These are phyloP conservation scores for Neurospora sp. DNA, from an alignment of 495 filamentous ascomycete genomes.

Conservation along the genomic window DNA sequence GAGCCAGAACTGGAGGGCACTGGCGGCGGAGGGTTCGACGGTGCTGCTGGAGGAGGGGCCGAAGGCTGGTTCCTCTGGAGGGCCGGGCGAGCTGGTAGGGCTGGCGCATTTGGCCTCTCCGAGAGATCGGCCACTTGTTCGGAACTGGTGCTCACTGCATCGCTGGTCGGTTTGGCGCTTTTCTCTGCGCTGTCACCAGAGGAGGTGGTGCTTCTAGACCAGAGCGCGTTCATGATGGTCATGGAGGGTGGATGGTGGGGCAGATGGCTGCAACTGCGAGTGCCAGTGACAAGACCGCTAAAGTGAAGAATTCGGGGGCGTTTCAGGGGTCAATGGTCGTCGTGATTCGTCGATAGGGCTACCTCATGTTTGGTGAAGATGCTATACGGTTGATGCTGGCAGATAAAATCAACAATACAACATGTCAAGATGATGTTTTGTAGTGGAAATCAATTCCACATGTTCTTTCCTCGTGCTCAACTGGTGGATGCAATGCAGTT, in stretches of 20 bases:
- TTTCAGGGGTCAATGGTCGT: not conserved
- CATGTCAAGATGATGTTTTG: not conserved
- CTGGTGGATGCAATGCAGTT: not conserved
- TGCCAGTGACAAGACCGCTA: not conserved
- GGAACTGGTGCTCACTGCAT: not conserved
- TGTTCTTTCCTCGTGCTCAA: not conserved
- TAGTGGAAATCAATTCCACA: not conserved
- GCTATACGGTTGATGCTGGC: not conserved
- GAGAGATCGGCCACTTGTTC: constrained; percentile 20
- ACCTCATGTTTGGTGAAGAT: not conserved
- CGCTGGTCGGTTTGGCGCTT: constrained; percentile 1
- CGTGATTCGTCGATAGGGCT: not conserved
- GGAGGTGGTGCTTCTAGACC: constrained; percentile 21
- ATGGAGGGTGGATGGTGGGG: not conserved
- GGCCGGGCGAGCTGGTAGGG: constrained; percentile 17
- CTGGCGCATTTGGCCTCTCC: constrained; percentile 4
- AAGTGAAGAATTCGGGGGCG: not conserved
- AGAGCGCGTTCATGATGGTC: constrained; percentile 34
- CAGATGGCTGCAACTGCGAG: not conserved
- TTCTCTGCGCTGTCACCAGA: constrained; percentile 19
- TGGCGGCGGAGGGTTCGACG: constrained; percentile 8
- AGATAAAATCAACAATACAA: not conserved
- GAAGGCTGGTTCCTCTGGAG: constrained; percentile 24
- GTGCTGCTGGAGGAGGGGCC: constrained; percentile 1
- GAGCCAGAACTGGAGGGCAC: not conserved